Evolutionary conservation across 805 yeast species (phyloP).

Genomic region (Candida suzukii): DNA sequence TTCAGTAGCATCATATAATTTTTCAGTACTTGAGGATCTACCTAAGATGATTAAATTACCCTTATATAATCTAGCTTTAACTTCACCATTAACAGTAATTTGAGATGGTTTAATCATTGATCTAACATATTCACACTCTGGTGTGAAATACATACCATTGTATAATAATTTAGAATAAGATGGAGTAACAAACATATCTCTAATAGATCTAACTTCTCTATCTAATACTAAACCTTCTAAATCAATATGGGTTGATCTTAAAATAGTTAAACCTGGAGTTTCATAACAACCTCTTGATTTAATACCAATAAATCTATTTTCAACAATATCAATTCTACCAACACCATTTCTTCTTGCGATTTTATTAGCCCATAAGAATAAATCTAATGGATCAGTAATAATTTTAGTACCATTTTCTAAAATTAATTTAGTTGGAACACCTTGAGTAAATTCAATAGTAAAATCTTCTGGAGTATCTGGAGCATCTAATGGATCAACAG

Average conservation of each 20-base stretch:
- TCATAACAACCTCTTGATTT: slow-evolving; percentile 99
- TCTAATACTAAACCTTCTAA: slow-evolving; percentile 95
- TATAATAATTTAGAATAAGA: slow-evolving; percentile 83
- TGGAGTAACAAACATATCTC: slow-evolving; percentile 95
- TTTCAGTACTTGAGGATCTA: slow-evolving; percentile 92
- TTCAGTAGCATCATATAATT: slow-evolving; percentile 94
- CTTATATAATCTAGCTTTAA: slow-evolving; percentile 89
- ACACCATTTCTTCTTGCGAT: slow-evolving; percentile 99
- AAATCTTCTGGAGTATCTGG: slow-evolving; percentile 91
- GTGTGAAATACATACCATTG: slow-evolving; percentile 97
- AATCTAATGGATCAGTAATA: slow-evolving; percentile 83
- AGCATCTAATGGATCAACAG: slow-evolving; percentile 92
- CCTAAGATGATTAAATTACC: slow-evolving; percentile 82
- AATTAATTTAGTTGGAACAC: slow-evolving; percentile 78
- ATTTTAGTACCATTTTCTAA: slow-evolving; percentile 48
- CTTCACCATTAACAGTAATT: slow-evolving; percentile 91
- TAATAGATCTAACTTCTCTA: slow-evolving; percentile 94
- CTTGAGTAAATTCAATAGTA: slow-evolving; percentile 73
- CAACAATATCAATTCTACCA: slow-evolving; percentile 98
- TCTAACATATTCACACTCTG: slow-evolving; percentile 96
- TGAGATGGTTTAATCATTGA: slow-evolving; percentile 93
- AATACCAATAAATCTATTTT: slow-evolving; percentile 97
- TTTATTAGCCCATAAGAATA: slow-evolving; percentile 87
- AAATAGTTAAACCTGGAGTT: slow-evolving; percentile 94
- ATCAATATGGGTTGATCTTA: slow-evolving; percentile 92